Percentiles rank a stretch among this genome's conserved stretches.
These are phyloP conservation scores for Harrya chromipes DNA, from an alignment of 768 basidiomycete genomes.

Conservation along the genomic window DNA sequence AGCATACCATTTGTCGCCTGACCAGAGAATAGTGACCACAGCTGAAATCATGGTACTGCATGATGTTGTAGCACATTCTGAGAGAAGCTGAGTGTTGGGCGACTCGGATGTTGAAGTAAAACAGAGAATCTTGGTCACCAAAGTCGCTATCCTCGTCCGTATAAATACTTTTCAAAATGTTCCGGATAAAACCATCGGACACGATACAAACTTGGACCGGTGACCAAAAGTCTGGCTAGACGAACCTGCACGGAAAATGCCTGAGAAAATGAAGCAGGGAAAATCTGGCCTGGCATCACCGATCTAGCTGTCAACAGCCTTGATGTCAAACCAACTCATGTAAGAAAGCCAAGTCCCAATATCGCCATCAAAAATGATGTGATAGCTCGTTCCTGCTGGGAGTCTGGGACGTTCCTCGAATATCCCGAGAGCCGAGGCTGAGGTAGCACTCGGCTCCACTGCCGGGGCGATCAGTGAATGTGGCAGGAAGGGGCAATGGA, in stretches of 20 bases:
- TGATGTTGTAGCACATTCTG: conserved; percentile 35
- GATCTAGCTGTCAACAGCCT: conserved; percentile 1
- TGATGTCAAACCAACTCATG: conserved; percentile 2
- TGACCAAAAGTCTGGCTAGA: background rate
- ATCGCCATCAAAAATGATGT: conserved; percentile 3
- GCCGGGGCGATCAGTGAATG: conserved; percentile 2
- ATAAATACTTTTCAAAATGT: conserved; percentile 21
- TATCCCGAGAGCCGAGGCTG: conserved; percentile 7
- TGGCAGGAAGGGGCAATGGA: background rate
- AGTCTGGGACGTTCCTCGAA: conserved; percentile 6
- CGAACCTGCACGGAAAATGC: conserved; percentile 7
- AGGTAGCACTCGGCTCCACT: background rate
- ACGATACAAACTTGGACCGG: conserved; percentile 1
- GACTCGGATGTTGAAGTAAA: background rate
- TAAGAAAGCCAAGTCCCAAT: conserved; percentile 11
- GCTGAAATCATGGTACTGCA: conserved; percentile 30
- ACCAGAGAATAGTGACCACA: conserved; percentile 33
- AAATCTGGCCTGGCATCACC: conserved; percentile 8
- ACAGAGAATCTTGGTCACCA: conserved; percentile 4
- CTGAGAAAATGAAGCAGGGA: conserved; percentile 18
- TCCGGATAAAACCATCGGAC: conserved; percentile 4
- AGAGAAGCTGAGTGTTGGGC: background rate
- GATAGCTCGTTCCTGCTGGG: conserved; percentile 8
- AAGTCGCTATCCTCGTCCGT: background rate
- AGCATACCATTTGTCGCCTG: conserved; percentile 35